These are phyloP conservation scores for Aegilops umbellulata DNA, from an alignment of 176 grass and related monocot genomes.

Conservation along the genomic window DNA sequence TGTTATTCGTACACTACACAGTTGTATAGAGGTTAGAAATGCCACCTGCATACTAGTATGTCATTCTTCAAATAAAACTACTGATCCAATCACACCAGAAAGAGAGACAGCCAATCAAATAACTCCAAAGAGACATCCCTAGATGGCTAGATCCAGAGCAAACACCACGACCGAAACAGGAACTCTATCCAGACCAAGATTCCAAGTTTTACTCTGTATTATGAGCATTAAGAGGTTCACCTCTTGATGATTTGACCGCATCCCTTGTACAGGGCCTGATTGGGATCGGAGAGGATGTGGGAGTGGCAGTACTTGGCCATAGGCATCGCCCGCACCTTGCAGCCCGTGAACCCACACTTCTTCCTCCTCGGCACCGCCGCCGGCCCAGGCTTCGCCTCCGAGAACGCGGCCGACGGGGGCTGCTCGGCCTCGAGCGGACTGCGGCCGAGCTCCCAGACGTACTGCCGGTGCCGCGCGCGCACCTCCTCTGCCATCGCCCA, in stretches of 20 bases:
- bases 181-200: slow-evolving; percentile 19
- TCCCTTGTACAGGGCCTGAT: slow-evolving; percentile 82
- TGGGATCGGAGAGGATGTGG: slow-evolving; percentile 73
- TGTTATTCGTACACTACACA: too few relatives aligned
- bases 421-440: slow-evolving; percentile 57
- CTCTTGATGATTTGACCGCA: slow-evolving; percentile 66
- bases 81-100: background rate
- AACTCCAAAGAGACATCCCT: background rate
- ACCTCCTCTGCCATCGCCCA: slow-evolving; percentile 83
- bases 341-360: slow-evolving; percentile 78
- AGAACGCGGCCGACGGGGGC: background rate
- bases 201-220: background rate
- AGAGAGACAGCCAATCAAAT: background rate
- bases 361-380: slow-evolving; percentile 39
- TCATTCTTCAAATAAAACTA: background rate
- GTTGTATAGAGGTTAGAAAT: too few relatives aligned
- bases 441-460: slow-evolving; percentile 70
- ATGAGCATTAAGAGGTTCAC: slow-evolving; percentile 20
- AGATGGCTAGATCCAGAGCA: slow-evolving; percentile 33
- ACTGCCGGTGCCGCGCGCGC: slow-evolving; percentile 62
- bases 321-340: slow-evolving; percentile 88
- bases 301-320: slow-evolving; percentile 72
- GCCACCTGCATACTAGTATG: background rate
- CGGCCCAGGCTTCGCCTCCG: slow-evolving; percentile 18
- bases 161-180: background rate